A percentile compares a stretch with the other conserved stretches of the same genome.
Evolutionary conservation across 1,284 basidiomycete species (phyloP).

Genomic region (Leucoagaricus sp.): DNA sequence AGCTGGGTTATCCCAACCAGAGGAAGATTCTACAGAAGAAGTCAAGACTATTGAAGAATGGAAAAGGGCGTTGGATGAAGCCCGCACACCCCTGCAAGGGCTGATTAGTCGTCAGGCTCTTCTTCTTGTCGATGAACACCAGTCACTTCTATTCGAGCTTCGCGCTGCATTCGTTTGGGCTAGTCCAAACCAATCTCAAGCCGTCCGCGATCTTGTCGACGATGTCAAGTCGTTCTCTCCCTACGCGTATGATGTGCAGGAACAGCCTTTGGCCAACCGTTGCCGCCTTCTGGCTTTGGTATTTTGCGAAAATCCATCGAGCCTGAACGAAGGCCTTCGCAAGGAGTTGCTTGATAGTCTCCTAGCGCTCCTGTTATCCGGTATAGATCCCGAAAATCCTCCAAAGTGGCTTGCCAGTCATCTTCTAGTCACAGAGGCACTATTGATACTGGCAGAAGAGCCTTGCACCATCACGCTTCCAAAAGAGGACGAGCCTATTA

Average conservation of each 20-base stretch:
- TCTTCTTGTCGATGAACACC: conserved; percentile 83
- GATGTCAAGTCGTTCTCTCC: conserved; percentile 73
- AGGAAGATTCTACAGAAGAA: conserved; percentile 19
- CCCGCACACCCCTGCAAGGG: conserved; percentile 67
- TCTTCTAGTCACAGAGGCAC: conserved; percentile 79
- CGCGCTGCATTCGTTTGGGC: conserved; percentile 76
- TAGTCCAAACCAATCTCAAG: conserved; percentile 59
- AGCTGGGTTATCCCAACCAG: conserved; percentile 1
- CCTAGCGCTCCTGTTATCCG: conserved; percentile 63
- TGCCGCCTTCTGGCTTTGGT: conserved; percentile 87
- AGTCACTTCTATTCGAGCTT: conserved; percentile 89
- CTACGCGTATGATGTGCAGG: conserved; percentile 62
- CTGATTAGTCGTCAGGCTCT: conserved; percentile 73
- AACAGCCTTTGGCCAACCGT: conserved; percentile 78
- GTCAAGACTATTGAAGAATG: conserved; percentile 58
- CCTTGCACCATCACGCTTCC: conserved; percentile 63
- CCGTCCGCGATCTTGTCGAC: conserved; percentile 67
- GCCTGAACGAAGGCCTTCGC: conserved; percentile 51
- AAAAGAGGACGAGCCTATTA: conserved; percentile 67
- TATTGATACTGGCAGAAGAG: conserved; percentile 77
- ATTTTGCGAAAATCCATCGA: conserved; percentile 70
- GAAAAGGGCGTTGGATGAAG: conserved; percentile 63
- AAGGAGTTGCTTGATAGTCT: conserved; percentile 65
- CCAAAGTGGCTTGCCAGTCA: conserved; percentile 87
- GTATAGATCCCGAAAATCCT: conserved; percentile 51